Evolutionary conservation across 2,329 filamentous ascomycete genomes (phyloP), one percentile per base, ranked within the genome.

Genomic region (Davidsoniella eucalypti): DNA sequence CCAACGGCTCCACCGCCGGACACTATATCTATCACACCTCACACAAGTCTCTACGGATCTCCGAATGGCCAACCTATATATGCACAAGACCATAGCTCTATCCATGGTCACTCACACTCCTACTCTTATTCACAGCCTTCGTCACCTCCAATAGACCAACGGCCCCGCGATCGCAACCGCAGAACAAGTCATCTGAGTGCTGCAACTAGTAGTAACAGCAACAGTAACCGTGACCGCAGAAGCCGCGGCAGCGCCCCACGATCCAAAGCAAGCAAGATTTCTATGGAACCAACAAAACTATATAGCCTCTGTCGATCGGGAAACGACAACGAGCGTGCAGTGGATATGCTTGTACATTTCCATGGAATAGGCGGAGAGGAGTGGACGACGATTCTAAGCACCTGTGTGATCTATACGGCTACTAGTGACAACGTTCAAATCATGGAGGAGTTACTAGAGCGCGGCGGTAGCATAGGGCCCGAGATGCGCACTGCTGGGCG

Each of bases 251-350:
- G 49, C 25, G 37, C 12, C n/a, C 54, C 1, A 40, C 43, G 2
- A 46, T 52, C 1, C 46, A 55, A 39, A 10, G 39, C 50, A 16
- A 23, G n/a, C 26, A 37, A 44, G 5, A 10, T 14, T 1, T 39
- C 49, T 8, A 43, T 46, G 5, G 21, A 45, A 2, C 40, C 29
- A 9, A 12, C 12, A 33, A 9, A 52, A 9, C 51, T 56, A 9
- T 47, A 54, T 14, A 40, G 38, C 16, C 44, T 57, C 10, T 54
- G 56, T 49, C 47, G 44, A 17, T 49, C 45, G 23, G 52, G 55
- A 25, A 50, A 44, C 38, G 49, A 55, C 0, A 56, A 55, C 33
- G 55, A 57, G 33, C 47, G 45, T 37, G 52, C 52, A 23, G 49
- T 54, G 2, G 47, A 52, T 6, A 52, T 54, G 23, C 42, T 56